Conservation (phyloP, 768 basidiomycete species). For the Rossbeevera mucosa region DNA sequence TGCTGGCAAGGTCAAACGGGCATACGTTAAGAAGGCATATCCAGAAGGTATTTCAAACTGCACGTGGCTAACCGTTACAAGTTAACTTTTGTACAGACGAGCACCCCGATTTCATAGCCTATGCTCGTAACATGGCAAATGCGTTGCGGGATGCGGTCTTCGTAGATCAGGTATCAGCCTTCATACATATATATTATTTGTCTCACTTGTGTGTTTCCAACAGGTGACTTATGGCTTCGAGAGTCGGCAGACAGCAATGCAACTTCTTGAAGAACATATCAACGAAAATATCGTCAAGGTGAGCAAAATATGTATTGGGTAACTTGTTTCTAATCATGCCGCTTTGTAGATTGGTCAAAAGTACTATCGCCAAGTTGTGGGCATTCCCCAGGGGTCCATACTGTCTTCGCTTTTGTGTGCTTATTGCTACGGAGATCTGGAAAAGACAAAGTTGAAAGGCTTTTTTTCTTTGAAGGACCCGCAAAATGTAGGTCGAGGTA, state of each 20-base stretch:
- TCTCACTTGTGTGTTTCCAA: not conserved
- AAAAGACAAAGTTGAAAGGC: constrained; percentile 42
- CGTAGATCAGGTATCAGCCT: constrained; percentile 64
- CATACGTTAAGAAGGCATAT: constrained; percentile 55
- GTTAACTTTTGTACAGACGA: constrained; percentile 49
- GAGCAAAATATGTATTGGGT: not conserved
- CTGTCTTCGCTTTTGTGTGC: constrained; percentile 91
- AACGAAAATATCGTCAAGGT: constrained; percentile 91
- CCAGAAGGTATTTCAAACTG: constrained; percentile 50
- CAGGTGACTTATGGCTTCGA: constrained; percentile 53
- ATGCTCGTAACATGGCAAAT: constrained; percentile 64
- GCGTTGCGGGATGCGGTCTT: constrained; percentile 74
- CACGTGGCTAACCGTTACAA: not conserved
- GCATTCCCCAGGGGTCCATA: constrained; percentile 97
- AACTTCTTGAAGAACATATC: constrained; percentile 84
- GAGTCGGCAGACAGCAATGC: constrained; percentile 54
- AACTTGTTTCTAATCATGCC: not conserved
- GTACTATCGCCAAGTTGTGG: constrained; percentile 85
- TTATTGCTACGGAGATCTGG: constrained; percentile 92
- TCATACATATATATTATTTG: not conserved
- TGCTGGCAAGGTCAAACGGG: constrained; percentile 53
- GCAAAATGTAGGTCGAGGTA: constrained; percentile 50
- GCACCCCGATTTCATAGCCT: constrained; percentile 64
- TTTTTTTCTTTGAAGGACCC: constrained; percentile 51
- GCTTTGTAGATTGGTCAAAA: constrained; percentile 62